Percentiles rank a stretch among this genome's conserved stretches.
Conservation (phyloP, 768 basidiomycete genomes). For the Mycena albidolilacea region DNA sequence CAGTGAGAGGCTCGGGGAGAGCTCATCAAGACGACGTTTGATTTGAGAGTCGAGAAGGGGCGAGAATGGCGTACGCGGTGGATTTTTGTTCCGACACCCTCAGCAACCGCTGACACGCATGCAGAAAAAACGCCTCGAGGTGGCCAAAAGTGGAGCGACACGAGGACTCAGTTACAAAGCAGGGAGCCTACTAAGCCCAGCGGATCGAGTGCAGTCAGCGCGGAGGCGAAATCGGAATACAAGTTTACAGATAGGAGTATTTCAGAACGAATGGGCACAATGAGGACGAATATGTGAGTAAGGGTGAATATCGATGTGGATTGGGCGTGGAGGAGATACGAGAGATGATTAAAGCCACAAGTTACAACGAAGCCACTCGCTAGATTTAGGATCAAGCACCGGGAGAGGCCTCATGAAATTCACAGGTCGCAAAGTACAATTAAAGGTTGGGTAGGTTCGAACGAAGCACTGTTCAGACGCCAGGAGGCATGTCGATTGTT, state of each 20-base stretch:
- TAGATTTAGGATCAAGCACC: neutral
- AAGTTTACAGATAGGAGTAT: neutral
- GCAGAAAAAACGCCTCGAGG: neutral
- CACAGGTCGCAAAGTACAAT: neutral
- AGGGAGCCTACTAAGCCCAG: neutral
- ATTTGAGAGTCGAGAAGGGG: neutral
- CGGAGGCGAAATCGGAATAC: neutral
- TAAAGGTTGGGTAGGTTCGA: neutral
- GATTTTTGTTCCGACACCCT: neutral
- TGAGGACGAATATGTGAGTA: neutral
- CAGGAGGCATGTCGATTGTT: no score
- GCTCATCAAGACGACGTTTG: neutral
- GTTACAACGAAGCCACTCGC: neutral
- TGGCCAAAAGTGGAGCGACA: slow-evolving; percentile 2
- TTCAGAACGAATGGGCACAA: neutral
- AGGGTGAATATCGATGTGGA: no score
- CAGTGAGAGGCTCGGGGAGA: neutral
- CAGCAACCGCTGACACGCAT: neutral
- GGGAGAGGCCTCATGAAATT: neutral
- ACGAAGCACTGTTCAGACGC: neutral
- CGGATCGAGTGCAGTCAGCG: neutral
- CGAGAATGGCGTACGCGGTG: neutral
- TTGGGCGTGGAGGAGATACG: no score
- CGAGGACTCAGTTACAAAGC: neutral
- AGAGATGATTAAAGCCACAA: neutral